These are phyloP conservation scores for Patellifolia procumbens DNA, from an alignment of 179 eudicot genomes.

Conservation along the genomic window DNA sequence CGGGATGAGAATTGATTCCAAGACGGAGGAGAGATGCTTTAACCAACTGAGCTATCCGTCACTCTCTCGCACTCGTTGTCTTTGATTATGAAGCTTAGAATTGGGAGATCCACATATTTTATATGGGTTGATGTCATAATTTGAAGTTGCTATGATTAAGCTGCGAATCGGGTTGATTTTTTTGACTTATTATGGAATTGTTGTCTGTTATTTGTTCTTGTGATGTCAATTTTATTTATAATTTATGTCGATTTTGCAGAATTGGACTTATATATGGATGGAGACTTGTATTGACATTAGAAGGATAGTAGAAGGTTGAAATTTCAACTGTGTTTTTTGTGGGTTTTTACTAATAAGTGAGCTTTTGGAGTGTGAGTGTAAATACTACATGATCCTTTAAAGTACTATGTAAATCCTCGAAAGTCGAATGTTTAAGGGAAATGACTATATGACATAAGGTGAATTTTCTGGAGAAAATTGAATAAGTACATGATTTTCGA, in stretches of 20 bases:
- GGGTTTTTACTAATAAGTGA: conserved; percentile 18
- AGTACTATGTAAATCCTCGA: background rate
- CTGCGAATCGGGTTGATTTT: conserved; percentile 13
- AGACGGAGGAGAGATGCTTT: too few relatives aligned
- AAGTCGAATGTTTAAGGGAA: background rate
- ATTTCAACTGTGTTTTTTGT: conserved; percentile 11
- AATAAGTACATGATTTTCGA: background rate
- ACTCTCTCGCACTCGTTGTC: too few relatives aligned
- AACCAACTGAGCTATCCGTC: too few relatives aligned
- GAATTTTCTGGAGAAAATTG: conserved; percentile 2
- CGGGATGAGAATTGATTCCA: too few relatives aligned
- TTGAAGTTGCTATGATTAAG: conserved; percentile 12
- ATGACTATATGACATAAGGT: background rate
- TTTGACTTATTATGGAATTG: background rate
- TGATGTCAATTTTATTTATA: conserved; percentile 11
- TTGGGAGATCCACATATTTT: conserved; percentile 7
- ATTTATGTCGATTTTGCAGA: background rate
- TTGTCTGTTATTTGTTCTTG: conserved; percentile 2
- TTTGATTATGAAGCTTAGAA: background rate
- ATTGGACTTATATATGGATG: conserved; percentile 16
- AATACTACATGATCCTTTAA: background rate
- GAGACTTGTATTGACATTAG: conserved; percentile 21
- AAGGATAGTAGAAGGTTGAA: conserved; percentile 11
- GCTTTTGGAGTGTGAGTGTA: background rate
- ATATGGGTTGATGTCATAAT: background rate